phyloP scores from a whole-genome alignment of 2,329 filamentous ascomycete genomes.

The Clonostachys rosea region DNA sequence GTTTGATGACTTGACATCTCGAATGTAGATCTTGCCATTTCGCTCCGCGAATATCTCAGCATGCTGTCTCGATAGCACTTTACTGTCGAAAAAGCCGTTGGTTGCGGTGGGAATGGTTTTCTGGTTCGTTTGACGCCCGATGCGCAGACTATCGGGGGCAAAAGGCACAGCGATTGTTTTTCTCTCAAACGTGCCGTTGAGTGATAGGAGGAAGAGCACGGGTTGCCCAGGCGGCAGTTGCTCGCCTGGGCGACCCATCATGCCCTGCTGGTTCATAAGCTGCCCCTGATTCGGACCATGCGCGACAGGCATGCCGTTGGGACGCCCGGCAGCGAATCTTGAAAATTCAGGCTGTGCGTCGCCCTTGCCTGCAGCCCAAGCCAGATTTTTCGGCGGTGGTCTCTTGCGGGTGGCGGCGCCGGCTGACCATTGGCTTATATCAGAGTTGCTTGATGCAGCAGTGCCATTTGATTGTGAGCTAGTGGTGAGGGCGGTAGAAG shows the following conservation, averaged over 20 bases:
- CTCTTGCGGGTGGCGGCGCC: conserved; percentile 46
- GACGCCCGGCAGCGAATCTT: conserved; percentile 33
- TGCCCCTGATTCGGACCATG: conserved; percentile 12
- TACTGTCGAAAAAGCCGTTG: conserved; percentile 97
- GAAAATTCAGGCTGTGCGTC: conserved; percentile 43
- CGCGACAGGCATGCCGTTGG: conserved; percentile 31
- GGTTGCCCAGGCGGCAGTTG: conserved; percentile 62
- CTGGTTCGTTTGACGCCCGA: conserved; percentile 94
- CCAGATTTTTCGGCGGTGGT: conserved; percentile 38
- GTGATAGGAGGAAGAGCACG: conserved; percentile 78
- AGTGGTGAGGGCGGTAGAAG: conserved; percentile 59
- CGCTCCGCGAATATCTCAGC: conserved; percentile 89
- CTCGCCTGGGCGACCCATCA: conserved; percentile 59
- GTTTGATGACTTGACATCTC: conserved; percentile 97
- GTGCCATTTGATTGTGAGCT: conserved; percentile 59
- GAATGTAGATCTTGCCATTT: conserved; percentile 89
- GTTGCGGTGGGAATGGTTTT: conserved; percentile 87
- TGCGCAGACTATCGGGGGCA: conserved; percentile 87
- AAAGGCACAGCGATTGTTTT: conserved; percentile 95
- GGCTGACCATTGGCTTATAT: conserved; percentile 44
- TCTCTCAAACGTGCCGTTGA: conserved; percentile 95
- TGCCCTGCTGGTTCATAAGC: conserved; percentile 36
- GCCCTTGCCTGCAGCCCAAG: conserved; percentile 43
- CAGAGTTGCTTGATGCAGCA: conserved; percentile 37
- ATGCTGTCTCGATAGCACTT: conserved; percentile 92